phyloP scores from a whole-genome alignment of 139 green algal genomes.

The Nannochloris sp. region DNA sequence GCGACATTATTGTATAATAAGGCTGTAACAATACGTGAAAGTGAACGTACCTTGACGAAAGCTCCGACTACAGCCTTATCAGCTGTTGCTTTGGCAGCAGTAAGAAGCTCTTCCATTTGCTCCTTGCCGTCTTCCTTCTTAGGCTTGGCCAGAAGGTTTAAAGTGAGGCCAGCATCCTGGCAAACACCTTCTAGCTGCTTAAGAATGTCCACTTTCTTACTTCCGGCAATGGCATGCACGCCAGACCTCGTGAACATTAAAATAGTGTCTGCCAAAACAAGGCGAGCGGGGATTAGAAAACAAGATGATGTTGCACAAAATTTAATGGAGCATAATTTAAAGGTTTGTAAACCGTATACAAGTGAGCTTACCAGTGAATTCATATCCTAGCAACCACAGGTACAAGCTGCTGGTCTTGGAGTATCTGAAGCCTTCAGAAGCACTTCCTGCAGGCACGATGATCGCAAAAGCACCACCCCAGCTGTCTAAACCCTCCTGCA shows the following conservation, averaged over 20 bases:
- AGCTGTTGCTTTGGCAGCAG: conserved; percentile 20
- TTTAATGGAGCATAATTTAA: no score
- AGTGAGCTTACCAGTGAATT: conserved; percentile 66
- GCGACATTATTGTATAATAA: background rate
- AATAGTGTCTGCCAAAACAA: conserved; percentile 67
- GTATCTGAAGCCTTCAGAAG: conserved; percentile 71
- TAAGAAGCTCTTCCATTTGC: conserved; percentile 54
- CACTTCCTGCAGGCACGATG: conserved; percentile 35
- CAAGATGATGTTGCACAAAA: background rate
- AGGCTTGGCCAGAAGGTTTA: conserved; percentile 58
- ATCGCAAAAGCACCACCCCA: conserved; percentile 29
- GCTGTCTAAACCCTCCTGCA: background rate
- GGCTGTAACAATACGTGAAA: background rate
- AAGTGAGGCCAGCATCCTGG: conserved; percentile 24
- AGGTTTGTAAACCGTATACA: background rate
- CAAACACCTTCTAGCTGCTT: conserved; percentile 39
- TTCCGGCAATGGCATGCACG: conserved; percentile 72
- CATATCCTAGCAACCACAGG: conserved; percentile 91
- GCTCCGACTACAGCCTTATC: conserved; percentile 40
- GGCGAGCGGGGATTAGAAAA: background rate
- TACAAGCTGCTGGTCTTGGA: conserved; percentile 84
- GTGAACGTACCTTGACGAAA: conserved; percentile 45
- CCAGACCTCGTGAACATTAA: conserved; percentile 67
- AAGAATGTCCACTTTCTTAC: conserved; percentile 83
- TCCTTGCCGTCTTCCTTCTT: conserved; percentile 71